phyloP scores from a whole-genome alignment of 2,329 filamentous ascomycete genomes.

The Alternaria rosae region DNA sequence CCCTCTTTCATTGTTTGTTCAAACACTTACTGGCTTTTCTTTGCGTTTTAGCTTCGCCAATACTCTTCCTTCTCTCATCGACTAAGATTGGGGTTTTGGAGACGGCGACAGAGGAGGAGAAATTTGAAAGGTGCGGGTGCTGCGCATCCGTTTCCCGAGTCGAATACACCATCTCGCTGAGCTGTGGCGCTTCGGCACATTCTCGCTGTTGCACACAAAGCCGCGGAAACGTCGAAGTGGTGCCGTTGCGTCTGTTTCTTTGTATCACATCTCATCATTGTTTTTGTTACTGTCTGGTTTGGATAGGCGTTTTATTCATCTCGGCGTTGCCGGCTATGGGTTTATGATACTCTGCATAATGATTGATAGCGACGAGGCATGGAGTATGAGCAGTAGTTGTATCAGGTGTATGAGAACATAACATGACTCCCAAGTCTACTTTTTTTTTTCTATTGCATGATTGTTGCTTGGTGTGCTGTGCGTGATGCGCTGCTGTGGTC shows the following conservation, averaged over 20 bases:
- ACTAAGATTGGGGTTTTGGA: slow-evolving; percentile 34
- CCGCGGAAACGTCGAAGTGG: neutral
- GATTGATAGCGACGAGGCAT: slow-evolving; percentile 23
- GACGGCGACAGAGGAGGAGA: slow-evolving; percentile 13
- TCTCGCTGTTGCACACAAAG: neutral
- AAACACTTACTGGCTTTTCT: slow-evolving; percentile 36
- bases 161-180: slow-evolving; percentile 2
- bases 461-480: neutral
- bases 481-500: neutral
- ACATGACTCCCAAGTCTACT: slow-evolving; percentile 18
- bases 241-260: slow-evolving; percentile 1
- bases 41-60: slow-evolving; percentile 35
- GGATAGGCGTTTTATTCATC: slow-evolving; percentile 8
- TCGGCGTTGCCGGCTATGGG: slow-evolving; percentile 13
- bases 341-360: slow-evolving; percentile 37
- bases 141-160: slow-evolving; percentile 21
- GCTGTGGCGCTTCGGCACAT: neutral
- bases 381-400: slow-evolving; percentile 11
- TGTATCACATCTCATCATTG: slow-evolving; percentile 6
- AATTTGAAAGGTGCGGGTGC: slow-evolving; percentile 19
- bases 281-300: slow-evolving; percentile 16
- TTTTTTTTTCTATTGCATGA: neutral
- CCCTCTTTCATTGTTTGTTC: slow-evolving; percentile 27
- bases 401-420: slow-evolving; percentile 15
- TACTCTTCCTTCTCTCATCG: slow-evolving; percentile 22